These are phyloP conservation scores for Rhodosporidiobolus odoratus DNA, from an alignment of 768 basidiomycete genomes.

Conservation along the genomic window DNA sequence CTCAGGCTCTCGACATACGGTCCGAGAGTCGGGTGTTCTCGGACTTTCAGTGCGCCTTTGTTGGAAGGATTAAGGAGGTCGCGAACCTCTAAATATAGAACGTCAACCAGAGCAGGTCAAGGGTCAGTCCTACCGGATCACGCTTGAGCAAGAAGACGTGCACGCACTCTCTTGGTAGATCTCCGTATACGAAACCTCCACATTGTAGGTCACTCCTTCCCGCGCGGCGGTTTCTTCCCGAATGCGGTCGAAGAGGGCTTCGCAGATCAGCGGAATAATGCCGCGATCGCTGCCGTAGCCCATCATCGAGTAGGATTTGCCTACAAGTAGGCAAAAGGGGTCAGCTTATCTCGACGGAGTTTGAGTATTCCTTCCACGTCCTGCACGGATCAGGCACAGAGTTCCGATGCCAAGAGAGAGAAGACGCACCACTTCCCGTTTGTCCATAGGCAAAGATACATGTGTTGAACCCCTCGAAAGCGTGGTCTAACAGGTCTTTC, in stretches of 20 bases:
- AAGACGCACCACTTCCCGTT: conserved; percentile 40
- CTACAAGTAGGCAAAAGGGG: background rate
- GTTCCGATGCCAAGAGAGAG: background rate
- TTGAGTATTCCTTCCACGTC: too few species aligned
- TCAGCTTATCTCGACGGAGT: too few species aligned
- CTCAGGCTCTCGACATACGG: conserved; percentile 99
- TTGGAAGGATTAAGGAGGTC: conserved; percentile 97
- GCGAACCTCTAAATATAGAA: conserved; percentile 59
- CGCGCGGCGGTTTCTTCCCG: conserved; percentile 60
- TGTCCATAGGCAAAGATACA: conserved; percentile 89
- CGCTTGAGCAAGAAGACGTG: too few species aligned
- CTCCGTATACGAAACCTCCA: conserved; percentile 52
- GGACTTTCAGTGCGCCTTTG: conserved; percentile 87
- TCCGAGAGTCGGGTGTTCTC: conserved; percentile 79
- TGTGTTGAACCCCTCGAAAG: conserved; percentile 93
- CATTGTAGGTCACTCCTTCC: conserved; percentile 70
- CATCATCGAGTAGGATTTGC: conserved; percentile 50
- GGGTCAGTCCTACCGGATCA: too few species aligned
- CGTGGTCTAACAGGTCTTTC: conserved; percentile 87
- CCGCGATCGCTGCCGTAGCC: conserved; percentile 69
- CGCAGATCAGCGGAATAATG: conserved; percentile 92
- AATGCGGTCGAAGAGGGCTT: conserved; percentile 82
- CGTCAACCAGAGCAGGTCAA: background rate
- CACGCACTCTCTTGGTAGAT: conserved; percentile 74
- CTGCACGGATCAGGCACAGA: background rate